Percentiles rank a stretch among this genome's conserved stretches.
These are phyloP conservation scores for Fusarium chuoi DNA, from an alignment of 2,329 filamentous ascomycete genomes.

Conservation along the genomic window DNA sequence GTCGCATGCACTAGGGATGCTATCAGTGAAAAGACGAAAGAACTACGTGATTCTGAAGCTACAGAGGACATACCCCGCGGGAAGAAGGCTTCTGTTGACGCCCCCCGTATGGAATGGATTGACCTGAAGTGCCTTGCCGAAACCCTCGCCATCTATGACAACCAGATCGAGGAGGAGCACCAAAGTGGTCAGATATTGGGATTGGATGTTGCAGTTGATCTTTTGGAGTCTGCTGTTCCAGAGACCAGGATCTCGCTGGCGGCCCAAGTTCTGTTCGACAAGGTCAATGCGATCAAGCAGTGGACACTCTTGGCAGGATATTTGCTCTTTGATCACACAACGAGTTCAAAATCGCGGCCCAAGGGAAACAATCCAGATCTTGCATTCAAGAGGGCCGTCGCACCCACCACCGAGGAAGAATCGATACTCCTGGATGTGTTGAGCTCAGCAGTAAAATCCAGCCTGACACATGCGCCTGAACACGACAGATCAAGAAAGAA, in stretches of 20 bases:
- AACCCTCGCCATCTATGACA: slow-evolving; percentile 83
- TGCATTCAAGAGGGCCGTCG: slow-evolving; percentile 76
- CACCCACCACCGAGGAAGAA: slow-evolving; percentile 81
- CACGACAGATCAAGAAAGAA: slow-evolving; percentile 69
- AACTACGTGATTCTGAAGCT: slow-evolving; percentile 81
- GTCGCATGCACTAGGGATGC: slow-evolving; percentile 85
- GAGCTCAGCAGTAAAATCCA: slow-evolving; percentile 81
- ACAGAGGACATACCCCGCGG: slow-evolving; percentile 78
- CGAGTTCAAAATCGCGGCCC: slow-evolving; percentile 62
- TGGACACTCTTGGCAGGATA: slow-evolving; percentile 94
- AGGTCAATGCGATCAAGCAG: slow-evolving; percentile 80
- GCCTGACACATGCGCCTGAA: slow-evolving; percentile 73
- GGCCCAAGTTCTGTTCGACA: slow-evolving; percentile 85
- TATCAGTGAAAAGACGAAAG: slow-evolving; percentile 82
- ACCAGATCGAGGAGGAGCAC: slow-evolving; percentile 70
- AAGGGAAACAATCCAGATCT: slow-evolving; percentile 65
- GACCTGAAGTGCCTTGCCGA: slow-evolving; percentile 91
- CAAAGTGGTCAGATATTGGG: slow-evolving; percentile 58
- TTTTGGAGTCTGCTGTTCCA: slow-evolving; percentile 71
- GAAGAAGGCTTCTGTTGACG: slow-evolving; percentile 78
- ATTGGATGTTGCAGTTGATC: slow-evolving; percentile 61
- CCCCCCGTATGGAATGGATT: slow-evolving; percentile 85
- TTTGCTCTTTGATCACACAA: slow-evolving; percentile 90
- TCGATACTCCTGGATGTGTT: slow-evolving; percentile 87
- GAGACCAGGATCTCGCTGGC: slow-evolving; percentile 89